Conservation (phyloP, 192 early-diverging fungal species). For the Cetraspora pellucida region DNA sequence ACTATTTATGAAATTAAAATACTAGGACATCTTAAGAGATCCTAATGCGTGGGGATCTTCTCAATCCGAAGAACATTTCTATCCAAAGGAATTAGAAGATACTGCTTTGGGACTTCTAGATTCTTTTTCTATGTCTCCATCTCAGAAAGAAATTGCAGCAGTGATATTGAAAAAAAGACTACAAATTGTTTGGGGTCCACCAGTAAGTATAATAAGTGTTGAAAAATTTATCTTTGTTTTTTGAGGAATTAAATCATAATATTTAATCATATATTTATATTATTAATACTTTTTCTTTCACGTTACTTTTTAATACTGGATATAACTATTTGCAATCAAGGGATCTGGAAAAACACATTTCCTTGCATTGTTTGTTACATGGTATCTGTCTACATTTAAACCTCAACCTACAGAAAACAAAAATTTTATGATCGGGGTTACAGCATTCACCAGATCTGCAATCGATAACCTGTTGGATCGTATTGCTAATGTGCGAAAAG, state of each 20-base stretch:
- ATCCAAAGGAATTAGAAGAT: conserved; percentile 37
- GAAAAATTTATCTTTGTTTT: background rate
- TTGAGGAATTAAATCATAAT: background rate
- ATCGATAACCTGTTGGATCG: conserved; percentile 47
- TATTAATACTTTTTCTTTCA: background rate
- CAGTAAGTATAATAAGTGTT: conserved; percentile 36
- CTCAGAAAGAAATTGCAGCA: conserved; percentile 46
- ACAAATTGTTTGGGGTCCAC: conserved; percentile 56
- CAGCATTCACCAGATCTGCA: conserved; percentile 53
- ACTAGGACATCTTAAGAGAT: conserved; percentile 41
- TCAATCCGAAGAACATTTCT: background rate
- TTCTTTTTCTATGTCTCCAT: conserved; percentile 48
- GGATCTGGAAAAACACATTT: conserved; percentile 59
- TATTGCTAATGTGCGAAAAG: conserved; percentile 37
- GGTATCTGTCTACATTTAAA: conserved; percentile 44
- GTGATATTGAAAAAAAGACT: conserved; percentile 41
- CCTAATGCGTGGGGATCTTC: conserved; percentile 50
- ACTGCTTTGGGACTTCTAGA: conserved; percentile 39
- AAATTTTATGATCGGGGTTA: conserved; percentile 49
- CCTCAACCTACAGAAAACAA: conserved; percentile 32
- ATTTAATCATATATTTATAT: too few species aligned
- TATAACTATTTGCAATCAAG: conserved; percentile 23
- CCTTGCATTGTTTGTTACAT: conserved; percentile 46
- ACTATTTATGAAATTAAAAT: background rate
- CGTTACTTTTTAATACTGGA: background rate